Conservation (phyloP, 768 basidiomycete species). For the Suillus placidus region DNA sequence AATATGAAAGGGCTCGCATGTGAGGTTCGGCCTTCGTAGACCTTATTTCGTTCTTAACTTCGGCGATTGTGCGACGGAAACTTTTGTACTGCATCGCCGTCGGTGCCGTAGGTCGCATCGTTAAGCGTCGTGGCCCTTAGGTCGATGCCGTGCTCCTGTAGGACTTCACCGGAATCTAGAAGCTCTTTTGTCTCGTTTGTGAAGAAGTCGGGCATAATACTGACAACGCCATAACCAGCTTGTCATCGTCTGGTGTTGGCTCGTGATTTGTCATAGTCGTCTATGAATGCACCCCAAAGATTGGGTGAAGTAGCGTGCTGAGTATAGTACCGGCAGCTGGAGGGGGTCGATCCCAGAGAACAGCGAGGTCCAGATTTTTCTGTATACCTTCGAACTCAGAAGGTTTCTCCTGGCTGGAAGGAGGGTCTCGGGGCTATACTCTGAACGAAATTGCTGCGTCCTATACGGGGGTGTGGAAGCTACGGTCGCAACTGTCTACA, state of each 20-base stretch:
- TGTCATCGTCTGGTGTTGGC: constrained; percentile 11
- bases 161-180: neutral
- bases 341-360: no score
- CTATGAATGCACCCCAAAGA: constrained; percentile 16
- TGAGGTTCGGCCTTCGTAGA: constrained; percentile 26
- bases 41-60: constrained; percentile 24
- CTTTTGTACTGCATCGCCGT: constrained; percentile 21
- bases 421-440: no score
- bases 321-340: constrained; percentile 3
- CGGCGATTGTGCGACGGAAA: constrained; percentile 23
- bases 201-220: constrained; percentile 26
- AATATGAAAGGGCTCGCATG: constrained; percentile 27
- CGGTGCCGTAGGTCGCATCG: constrained; percentile 13
- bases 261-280: constrained; percentile 10
- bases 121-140: neutral
- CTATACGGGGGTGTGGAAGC: no score
- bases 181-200: constrained; percentile 14
- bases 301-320: constrained; percentile 10
- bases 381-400: no score
- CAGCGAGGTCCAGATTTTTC: no score
- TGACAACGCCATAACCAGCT: constrained; percentile 20
- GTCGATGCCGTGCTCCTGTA: constrained; percentile 7
- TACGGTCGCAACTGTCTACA: no score
- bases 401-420: no score
- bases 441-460: no score